A percentile compares a stretch with the other conserved stretches of the same genome.
Conservation (phyloP, 768 basidiomycete species). For the Tricholoma bakamatsutake region DNA sequence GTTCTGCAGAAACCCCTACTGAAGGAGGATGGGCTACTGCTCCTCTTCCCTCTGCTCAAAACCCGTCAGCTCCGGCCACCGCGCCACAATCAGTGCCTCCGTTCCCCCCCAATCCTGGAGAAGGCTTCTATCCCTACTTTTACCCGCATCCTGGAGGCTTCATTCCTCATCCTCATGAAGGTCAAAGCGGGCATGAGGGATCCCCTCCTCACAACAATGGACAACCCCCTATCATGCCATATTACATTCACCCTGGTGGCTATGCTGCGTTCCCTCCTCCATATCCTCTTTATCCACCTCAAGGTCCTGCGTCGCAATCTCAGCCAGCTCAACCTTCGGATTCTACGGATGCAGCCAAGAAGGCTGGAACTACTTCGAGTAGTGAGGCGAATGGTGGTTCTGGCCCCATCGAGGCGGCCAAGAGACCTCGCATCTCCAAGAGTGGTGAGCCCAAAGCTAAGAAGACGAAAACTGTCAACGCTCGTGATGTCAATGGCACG, state of each 20-base stretch:
- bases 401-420: slow-evolving; percentile 9
- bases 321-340: slow-evolving; percentile 14
- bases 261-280: slow-evolving; percentile 31
- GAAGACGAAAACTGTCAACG: slow-evolving; percentile 20
- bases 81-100: slow-evolving; percentile 26
- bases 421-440: slow-evolving; percentile 24
- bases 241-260: slow-evolving; percentile 30
- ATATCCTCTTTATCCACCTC: slow-evolving; percentile 30
- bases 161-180: slow-evolving; percentile 28
- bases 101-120: slow-evolving; percentile 22
- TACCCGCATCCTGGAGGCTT: slow-evolving; percentile 29
- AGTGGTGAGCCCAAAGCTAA: slow-evolving; percentile 26
- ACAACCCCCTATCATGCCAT: slow-evolving; percentile 32
- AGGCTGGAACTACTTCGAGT: slow-evolving; percentile 11
- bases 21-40: slow-evolving; percentile 23
- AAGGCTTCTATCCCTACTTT: slow-evolving; percentile 34
- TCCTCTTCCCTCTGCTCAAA: not conserved
- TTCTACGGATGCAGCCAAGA: slow-evolving; percentile 13
- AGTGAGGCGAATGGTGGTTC: slow-evolving; percentile 9
- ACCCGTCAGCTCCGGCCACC: slow-evolving; percentile 15
- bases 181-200: slow-evolving; percentile 18
- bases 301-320: slow-evolving; percentile 12
- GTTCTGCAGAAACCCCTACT: slow-evolving; percentile 5
- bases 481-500: not conserved
- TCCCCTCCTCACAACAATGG: slow-evolving; percentile 22